Percentiles rank a stretch among this genome's conserved stretches.
Conservation (phyloP, 805 yeast genomes). For the Komagataella phaffii region DNA sequence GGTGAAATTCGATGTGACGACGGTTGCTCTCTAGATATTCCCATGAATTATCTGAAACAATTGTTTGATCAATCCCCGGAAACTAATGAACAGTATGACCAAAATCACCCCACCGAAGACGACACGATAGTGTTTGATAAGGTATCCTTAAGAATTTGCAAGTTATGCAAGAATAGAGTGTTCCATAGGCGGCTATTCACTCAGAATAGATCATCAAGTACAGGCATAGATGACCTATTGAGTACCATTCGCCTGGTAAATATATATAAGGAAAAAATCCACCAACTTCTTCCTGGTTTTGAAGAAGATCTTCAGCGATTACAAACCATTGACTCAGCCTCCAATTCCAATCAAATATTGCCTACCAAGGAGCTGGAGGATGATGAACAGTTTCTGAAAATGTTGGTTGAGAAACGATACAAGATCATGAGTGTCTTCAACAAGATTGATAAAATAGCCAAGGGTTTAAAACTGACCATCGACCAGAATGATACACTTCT, state of each 20-base stretch:
- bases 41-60: slow-evolving; percentile 27
- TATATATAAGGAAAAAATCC: slow-evolving; percentile 10
- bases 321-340: neutral
- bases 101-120: slow-evolving; percentile 4
- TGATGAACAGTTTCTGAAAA: slow-evolving; percentile 11
- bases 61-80: slow-evolving; percentile 11
- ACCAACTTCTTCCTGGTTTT: slow-evolving; percentile 7
- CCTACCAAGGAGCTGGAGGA: slow-evolving; percentile 1
- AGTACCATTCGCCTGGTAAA: slow-evolving; percentile 19
- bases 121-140: slow-evolving; percentile 8
- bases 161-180: slow-evolving; percentile 49
- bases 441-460: slow-evolving; percentile 34
- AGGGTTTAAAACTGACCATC: slow-evolving; percentile 22
- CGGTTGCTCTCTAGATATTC: slow-evolving; percentile 67
- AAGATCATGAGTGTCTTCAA: slow-evolving; percentile 34
- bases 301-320: slow-evolving; percentile 3
- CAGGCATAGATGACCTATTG: slow-evolving; percentile 16
- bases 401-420: slow-evolving; percentile 25
- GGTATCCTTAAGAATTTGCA: slow-evolving; percentile 45
- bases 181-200: slow-evolving; percentile 40
- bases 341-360: neutral
- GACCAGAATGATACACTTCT: slow-evolving; percentile 5
- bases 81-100: slow-evolving; percentile 2
- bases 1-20: slow-evolving; percentile 76
- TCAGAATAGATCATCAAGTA: slow-evolving; percentile 17